Conservation (phyloP, 208 protist genomes). For the Leishmania amazonensis region DNA sequence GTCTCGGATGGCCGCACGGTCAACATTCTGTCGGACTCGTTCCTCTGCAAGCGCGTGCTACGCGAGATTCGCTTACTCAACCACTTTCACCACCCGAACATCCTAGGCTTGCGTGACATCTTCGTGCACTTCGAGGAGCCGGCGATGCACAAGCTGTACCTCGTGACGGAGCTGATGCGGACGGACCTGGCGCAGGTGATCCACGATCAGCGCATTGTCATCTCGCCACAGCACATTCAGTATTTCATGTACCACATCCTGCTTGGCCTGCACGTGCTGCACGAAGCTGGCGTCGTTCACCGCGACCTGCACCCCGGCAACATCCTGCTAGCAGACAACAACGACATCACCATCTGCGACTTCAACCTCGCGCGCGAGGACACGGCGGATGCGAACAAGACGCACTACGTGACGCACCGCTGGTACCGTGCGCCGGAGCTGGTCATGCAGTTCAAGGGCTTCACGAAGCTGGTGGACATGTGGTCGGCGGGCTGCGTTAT, state of each 20-base stretch:
- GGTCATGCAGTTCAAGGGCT: slow-evolving; percentile 95
- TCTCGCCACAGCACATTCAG: slow-evolving; percentile 94
- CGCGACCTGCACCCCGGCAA: slow-evolving; percentile 92
- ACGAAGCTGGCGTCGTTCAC: slow-evolving; percentile 91
- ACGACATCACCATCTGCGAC: slow-evolving; percentile 95
- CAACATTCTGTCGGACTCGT: slow-evolving; percentile 87
- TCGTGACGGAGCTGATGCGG: slow-evolving; percentile 97
- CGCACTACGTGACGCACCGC: slow-evolving; percentile 95
- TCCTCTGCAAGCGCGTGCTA: slow-evolving; percentile 92
- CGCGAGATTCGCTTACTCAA: slow-evolving; percentile 95
- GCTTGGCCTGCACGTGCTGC: slow-evolving; percentile 94
- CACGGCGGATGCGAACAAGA: slow-evolving; percentile 85
- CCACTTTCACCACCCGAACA: slow-evolving; percentile 96
- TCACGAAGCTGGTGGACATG: slow-evolving; percentile 90
- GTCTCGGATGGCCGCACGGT: slow-evolving; percentile 79
- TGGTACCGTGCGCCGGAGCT: slow-evolving; percentile 98
- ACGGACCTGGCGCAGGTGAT: slow-evolving; percentile 95
- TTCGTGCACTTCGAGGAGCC: slow-evolving; percentile 87
- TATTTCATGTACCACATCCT: slow-evolving; percentile 97
- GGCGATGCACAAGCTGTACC: slow-evolving; percentile 95
- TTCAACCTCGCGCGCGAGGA: slow-evolving; percentile 96
- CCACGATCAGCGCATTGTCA: slow-evolving; percentile 94
- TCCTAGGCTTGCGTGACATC: slow-evolving; percentile 95
- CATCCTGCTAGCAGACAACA: slow-evolving; percentile 91
- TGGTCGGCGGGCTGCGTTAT: slow-evolving; percentile 93